Percentiles rank a stretch among this genome's conserved stretches.
phyloP scores from a whole-genome alignment of 148 eudicot species.

The Agrostemma githago region DNA sequence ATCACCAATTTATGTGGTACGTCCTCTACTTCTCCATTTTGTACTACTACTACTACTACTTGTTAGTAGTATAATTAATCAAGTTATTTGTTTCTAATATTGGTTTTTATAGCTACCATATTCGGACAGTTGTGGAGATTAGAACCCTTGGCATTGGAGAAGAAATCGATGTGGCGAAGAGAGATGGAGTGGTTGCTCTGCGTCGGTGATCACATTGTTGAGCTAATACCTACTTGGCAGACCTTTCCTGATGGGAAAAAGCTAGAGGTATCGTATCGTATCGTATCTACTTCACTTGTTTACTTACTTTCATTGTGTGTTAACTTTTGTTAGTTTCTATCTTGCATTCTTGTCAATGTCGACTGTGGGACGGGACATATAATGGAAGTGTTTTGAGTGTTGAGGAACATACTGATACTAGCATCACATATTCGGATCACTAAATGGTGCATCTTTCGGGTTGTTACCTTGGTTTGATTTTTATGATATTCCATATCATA shows the following conservation, averaged over 20 bases:
- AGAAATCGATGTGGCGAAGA: slow-evolving; percentile 86
- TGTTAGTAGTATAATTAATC: background rate
- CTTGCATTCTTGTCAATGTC: background rate
- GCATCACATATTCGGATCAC: background rate
- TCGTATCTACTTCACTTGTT: background rate
- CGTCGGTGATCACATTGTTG: slow-evolving; percentile 91
- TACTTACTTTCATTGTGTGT: background rate
- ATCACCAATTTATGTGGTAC: slow-evolving; percentile 87
- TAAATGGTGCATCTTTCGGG: background rate
- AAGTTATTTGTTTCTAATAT: background rate
- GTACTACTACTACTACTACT: no score
- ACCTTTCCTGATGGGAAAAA: slow-evolving; percentile 85
- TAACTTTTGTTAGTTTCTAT: background rate
- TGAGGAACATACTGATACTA: no score
- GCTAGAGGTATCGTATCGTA: slow-evolving; percentile 58
- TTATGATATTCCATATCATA: background rate
- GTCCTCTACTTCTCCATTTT: no score
- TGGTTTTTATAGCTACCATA: slow-evolving; percentile 45
- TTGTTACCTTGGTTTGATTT: background rate
- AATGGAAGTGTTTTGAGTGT: no score
- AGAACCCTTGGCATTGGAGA: slow-evolving; percentile 69
- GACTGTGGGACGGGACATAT: background rate
- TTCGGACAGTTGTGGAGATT: slow-evolving; percentile 98
- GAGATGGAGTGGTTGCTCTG: slow-evolving; percentile 91
- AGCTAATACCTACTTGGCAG: slow-evolving; percentile 85